A percentile compares a stretch with the other conserved stretches of the same genome.
phyloP scores from a whole-genome alignment of 2,329 filamentous ascomycete genomes.

The Penicillium sp. region DNA sequence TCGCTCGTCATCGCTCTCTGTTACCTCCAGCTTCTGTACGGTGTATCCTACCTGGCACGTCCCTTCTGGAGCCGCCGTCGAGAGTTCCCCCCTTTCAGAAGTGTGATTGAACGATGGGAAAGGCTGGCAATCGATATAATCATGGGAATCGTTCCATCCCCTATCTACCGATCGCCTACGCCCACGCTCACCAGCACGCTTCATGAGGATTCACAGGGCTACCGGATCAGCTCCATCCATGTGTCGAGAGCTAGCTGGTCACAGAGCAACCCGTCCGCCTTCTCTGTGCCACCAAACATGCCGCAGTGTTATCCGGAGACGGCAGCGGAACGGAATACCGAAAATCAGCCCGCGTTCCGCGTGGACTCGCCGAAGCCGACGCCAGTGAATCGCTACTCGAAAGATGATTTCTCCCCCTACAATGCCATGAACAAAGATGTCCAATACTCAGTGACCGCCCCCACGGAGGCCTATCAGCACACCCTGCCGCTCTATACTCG shows the following conservation, averaged over 20 bases:
- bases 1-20: constrained; percentile 22
- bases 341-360: background rate
- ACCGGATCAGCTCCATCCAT: background rate
- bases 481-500: too few relatives aligned
- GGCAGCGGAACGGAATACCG: background rate
- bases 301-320: constrained; percentile 11
- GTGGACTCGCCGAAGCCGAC: background rate
- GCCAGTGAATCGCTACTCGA: background rate
- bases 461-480: too few relatives aligned
- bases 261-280: background rate
- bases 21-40: constrained; percentile 28
- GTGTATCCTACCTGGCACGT: constrained; percentile 15
- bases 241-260: too few relatives aligned
- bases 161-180: constrained; percentile 15
- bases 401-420: too few relatives aligned
- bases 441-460: too few relatives aligned
- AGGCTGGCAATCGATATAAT: constrained; percentile 22
- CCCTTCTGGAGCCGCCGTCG: constrained; percentile 12
- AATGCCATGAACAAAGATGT: too few relatives aligned
- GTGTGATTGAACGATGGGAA: constrained; percentile 24
- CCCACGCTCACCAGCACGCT: constrained; percentile 3
- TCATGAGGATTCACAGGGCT: background rate
- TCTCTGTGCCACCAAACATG: background rate
- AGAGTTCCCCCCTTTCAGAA: constrained; percentile 16
- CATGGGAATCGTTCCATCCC: constrained; percentile 17